Evolutionary conservation across 2,329 filamentous ascomycete genomes (phyloP).

Genomic region (Diaporthe citriasiana): DNA sequence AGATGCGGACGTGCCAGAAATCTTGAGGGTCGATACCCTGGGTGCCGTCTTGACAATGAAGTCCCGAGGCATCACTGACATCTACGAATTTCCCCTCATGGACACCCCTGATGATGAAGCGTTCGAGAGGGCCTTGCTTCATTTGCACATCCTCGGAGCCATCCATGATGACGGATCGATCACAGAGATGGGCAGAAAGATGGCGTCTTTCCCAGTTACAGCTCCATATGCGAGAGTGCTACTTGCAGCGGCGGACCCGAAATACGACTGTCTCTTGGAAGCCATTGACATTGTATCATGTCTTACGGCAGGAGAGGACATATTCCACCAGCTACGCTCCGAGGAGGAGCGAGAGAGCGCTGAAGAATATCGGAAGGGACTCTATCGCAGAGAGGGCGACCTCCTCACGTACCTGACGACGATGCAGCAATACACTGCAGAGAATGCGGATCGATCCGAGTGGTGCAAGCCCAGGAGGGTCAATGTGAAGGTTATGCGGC

Average conservation of each 20-base stretch:
- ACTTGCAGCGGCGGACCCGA: conserved; percentile 79
- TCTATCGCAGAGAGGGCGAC: conserved; percentile 74
- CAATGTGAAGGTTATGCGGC: conserved; percentile 72
- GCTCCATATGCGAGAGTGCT: conserved; percentile 86
- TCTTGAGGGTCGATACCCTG: conserved; percentile 88
- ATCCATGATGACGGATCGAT: conserved; percentile 80
- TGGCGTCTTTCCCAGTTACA: conserved; percentile 87
- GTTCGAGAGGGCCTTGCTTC: conserved; percentile 84
- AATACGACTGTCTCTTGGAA: conserved; percentile 81
- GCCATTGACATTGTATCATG: conserved; percentile 86
- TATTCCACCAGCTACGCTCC: conserved; percentile 71
- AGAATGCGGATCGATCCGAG: conserved; percentile 66
- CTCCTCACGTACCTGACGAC: conserved; percentile 75
- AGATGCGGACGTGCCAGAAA: conserved; percentile 86
- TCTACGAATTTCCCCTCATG: conserved; percentile 87
- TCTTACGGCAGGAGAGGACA: conserved; percentile 73
- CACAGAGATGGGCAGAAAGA: conserved; percentile 79
- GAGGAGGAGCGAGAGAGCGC: conserved; percentile 69
- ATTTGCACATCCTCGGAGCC: conserved; percentile 84
- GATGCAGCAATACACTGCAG: conserved; percentile 72
- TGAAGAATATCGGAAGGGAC: conserved; percentile 67
- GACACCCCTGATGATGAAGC: conserved; percentile 83
- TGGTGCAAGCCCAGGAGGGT: conserved; percentile 73
- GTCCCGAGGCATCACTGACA: conserved; percentile 86
- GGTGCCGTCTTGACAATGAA: conserved; percentile 94